Base-by-base conservation (phyloP, 208 protist genomes). In the Zelonia costaricensis region DNA sequence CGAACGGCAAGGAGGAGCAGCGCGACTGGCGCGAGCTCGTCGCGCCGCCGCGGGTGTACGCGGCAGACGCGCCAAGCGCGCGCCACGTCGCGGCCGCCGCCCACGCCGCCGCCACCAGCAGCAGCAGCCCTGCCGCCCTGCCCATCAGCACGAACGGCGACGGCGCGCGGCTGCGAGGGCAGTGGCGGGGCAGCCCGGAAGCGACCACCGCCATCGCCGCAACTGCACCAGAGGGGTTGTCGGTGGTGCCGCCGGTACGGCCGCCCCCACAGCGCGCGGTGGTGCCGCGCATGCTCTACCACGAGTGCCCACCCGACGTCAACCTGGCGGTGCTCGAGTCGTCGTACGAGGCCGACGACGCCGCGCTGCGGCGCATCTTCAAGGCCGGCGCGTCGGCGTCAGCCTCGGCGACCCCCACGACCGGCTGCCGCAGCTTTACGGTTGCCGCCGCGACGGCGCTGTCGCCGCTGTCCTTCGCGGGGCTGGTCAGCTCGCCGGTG, bases 1-100 rank as follows among this genome's bases (percentile, higher is more conserved):
- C 36, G 18, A 25, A 18, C 9, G 35, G 18, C n/a, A 25, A 44
- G 22, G 27, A 36, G 8, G 31, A 54, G 16, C 40, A 28, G 53
- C 31, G 38, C 1, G 68, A 74, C 35, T 74, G 68, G 68, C 27
- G 68, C 8, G 60, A 74, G 61, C 25, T 51, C 0, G 69, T 69
- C 10, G 49, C 69, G 27, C 69, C 61, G n/a, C 62, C 69, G 33
- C 54, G 57, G 8, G 48, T 63, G 10, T 71, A 71, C 64, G 31
- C 55, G 20, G 39, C 46, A 15, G 20, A 43, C 16, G n/a, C 31
- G 13, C 58, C 18, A 12, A 47, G 25, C 4, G 20, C 27, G 16
- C 39, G 16, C 10, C 2, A 8, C 0, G 13, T 23, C 3, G 23
- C 36, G 3, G 15, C 36, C 10, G 10, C 9, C 10, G n/a, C n/a